Conservation (phyloP, 306 rosid genomes). For the Lupinus albus region DNA sequence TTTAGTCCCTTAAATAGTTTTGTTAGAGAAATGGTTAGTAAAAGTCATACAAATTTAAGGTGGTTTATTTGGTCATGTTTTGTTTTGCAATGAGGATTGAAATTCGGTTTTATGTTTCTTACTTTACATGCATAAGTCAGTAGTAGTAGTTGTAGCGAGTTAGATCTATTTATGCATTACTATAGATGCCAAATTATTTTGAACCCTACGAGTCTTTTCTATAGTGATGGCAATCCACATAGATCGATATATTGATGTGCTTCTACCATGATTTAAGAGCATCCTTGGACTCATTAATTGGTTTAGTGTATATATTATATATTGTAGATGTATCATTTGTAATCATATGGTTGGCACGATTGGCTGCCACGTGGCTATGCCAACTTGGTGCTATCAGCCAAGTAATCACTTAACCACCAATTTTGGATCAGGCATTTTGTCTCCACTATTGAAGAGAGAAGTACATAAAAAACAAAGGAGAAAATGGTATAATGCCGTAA, state of each 20-base stretch:
- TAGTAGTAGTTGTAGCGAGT: neutral
- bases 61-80: neutral
- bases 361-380: no score
- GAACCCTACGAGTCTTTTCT: no score
- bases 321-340: neutral
- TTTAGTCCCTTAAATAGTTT: no score
- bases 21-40: no score
- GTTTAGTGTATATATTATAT: slow-evolving; percentile 7
- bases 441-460: no score
- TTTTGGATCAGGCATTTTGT: no score
- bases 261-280: neutral
- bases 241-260: neutral
- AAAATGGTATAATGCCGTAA: no score
- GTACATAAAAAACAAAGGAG: no score
- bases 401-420: no score
- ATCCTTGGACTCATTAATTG: slow-evolving; percentile 2
- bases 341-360: neutral
- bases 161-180: neutral
- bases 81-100: neutral
- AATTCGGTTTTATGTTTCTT: neutral
- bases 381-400: no score
- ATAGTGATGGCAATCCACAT: neutral
- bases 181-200: neutral
- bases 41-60: neutral
- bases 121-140: neutral